Conservation (phyloP, 495 filamentous ascomycete species). For the Thozetella sp. region DNA sequence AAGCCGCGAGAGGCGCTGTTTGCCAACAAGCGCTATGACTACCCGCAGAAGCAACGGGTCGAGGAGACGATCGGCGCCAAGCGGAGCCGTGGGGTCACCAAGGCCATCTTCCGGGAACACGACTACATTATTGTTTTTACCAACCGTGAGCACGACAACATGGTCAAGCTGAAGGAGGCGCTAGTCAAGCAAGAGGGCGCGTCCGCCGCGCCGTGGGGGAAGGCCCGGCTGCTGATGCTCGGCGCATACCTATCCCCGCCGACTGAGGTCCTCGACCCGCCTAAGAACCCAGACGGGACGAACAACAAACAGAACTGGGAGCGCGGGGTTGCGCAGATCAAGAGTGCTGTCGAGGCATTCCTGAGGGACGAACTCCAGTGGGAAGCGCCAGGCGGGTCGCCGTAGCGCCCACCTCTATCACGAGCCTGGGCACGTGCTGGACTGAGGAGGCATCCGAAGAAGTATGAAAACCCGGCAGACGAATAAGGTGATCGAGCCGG, state of each 20-base stretch:
- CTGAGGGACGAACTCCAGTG: background rate
- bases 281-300: background rate
- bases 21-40: constrained; percentile 18
- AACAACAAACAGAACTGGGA: background rate
- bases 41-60: constrained; percentile 17
- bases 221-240: constrained; percentile 22
- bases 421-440: too few species aligned
- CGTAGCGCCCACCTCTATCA: too few species aligned
- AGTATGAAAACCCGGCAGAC: too few species aligned
- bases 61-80: background rate
- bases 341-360: background rate
- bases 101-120: constrained; percentile 13
- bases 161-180: constrained; percentile 19
- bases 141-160: constrained; percentile 21
- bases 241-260: constrained; percentile 12
- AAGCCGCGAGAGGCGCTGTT: constrained; percentile 15
- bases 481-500: too few species aligned
- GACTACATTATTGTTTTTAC: constrained; percentile 26
- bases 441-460: too few species aligned
- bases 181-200: constrained; percentile 1
- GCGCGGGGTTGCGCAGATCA: background rate
- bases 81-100: constrained; percentile 7
- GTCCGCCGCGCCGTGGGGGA: background rate
- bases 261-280: background rate
- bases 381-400: background rate